Evolutionary conservation across 208 protist genomes (phyloP).

Genomic region (Vickermania ingenoplastis): DNA sequence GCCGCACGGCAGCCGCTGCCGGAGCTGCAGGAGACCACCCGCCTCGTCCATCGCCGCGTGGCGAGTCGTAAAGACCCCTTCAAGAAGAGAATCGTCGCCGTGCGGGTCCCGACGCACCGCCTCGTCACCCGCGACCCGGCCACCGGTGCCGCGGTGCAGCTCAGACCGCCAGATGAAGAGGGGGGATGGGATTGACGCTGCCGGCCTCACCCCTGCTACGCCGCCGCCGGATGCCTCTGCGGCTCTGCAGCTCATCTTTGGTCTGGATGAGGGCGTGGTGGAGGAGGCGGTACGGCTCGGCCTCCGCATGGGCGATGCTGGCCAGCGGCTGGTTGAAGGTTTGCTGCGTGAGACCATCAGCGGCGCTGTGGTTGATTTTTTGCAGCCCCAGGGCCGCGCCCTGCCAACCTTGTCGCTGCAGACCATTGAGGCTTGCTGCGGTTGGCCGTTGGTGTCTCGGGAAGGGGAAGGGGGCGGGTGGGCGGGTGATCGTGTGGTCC

Average conservation of each 20-base stretch:
- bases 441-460: too few species aligned
- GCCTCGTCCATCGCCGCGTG: conserved; percentile 36
- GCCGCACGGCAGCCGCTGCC: conserved; percentile 30
- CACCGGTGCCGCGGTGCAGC: too few species aligned
- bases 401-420: conserved; percentile 18
- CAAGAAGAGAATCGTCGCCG: too few species aligned
- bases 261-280: conserved; percentile 17
- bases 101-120: conserved; percentile 31
- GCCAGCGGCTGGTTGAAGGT: conserved; percentile 26
- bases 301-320: conserved; percentile 36
- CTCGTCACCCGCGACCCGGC: too few species aligned
- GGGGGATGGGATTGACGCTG: too few species aligned
- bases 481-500: too few species aligned
- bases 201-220: too few species aligned
- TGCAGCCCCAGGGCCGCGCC: conserved; percentile 14
- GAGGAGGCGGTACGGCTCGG: conserved; percentile 26
- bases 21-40: conserved; percentile 17
- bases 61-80: conserved; percentile 15
- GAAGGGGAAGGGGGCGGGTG: too few species aligned
- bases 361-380: conserved; percentile 35
- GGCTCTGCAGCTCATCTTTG: conserved; percentile 24
- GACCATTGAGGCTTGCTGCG: conserved; percentile 6
- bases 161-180: too few species aligned
- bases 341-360: conserved; percentile 29
- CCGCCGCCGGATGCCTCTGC: too few species aligned